Percentiles rank a stretch among this genome's conserved stretches.
Evolutionary conservation across 208 protist species (phyloP).

Genomic region (Leishmania braziliensis): DNA sequence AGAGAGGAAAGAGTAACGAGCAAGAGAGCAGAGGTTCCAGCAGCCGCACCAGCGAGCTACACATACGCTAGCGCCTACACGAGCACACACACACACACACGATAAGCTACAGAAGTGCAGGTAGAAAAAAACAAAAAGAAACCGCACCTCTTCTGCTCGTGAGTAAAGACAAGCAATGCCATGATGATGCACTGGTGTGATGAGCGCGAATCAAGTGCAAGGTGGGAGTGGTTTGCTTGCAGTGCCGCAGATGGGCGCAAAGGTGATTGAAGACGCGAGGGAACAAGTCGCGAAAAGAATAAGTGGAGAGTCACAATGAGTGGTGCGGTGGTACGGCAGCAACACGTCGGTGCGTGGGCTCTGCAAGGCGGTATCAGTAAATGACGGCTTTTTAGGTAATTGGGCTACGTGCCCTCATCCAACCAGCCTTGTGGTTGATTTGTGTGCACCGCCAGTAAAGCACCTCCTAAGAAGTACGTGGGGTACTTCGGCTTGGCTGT

Average conservation of each 20-base stretch:
- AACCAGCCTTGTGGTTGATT: background rate
- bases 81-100: background rate
- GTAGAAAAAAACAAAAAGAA: background rate
- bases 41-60: no score
- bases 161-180: background rate
- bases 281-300: background rate
- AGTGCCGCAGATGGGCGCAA: background rate
- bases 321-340: background rate
- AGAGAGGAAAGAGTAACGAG: background rate
- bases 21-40: background rate
- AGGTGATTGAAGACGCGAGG: background rate
- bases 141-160: background rate
- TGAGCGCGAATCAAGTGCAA: background rate
- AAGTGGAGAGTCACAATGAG: background rate
- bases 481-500: background rate
- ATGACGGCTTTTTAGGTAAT: no score
- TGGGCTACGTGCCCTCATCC: background rate
- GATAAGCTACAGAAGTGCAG: background rate
- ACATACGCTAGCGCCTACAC: background rate
- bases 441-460: background rate
- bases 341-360: background rate
- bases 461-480: background rate
- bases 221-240: no score
- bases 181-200: background rate
- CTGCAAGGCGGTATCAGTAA: background rate